Conservation (phyloP, 106 monocot species). For the Dioscorea zingiberensis region DNA sequence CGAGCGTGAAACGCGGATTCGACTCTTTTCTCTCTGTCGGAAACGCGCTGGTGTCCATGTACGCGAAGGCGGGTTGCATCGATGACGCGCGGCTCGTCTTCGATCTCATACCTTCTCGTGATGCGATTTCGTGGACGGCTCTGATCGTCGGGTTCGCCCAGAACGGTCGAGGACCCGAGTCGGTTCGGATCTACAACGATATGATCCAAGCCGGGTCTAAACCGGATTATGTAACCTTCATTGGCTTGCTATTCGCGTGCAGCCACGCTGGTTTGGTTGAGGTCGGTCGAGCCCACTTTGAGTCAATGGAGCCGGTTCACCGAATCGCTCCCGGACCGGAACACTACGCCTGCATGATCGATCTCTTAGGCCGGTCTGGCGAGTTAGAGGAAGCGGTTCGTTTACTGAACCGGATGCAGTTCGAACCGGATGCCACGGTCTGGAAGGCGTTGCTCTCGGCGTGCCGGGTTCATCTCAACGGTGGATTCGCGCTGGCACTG, state of each 20-base stretch:
- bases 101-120: constrained; percentile 16
- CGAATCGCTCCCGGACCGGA: constrained; percentile 45
- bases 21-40: constrained; percentile 37
- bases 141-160: constrained; percentile 52
- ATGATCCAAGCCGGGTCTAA: constrained; percentile 21
- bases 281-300: constrained; percentile 24
- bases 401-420: constrained; percentile 13
- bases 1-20: constrained; percentile 8
- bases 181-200: constrained; percentile 27
- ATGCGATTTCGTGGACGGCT: constrained; percentile 48
- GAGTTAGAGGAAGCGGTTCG: constrained; percentile 24
- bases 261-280: constrained; percentile 58
- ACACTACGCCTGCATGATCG: constrained; percentile 58
- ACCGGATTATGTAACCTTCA: constrained; percentile 62
- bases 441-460: constrained; percentile 57
- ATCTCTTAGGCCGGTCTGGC: constrained; percentile 48
- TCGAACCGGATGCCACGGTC: constrained; percentile 27
- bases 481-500: constrained; percentile 1
- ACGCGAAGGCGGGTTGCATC: constrained; percentile 49
- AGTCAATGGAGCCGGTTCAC: constrained; percentile 40
- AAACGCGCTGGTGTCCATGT: constrained; percentile 53
- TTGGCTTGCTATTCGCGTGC: constrained; percentile 56
- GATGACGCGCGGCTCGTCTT: constrained; percentile 38
- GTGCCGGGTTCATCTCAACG: constrained; percentile 36
- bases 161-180: constrained; percentile 46